Evolutionary conservation across 352 stramenopile genomes (phyloP).

Genomic region (Globisporangium spinosum): DNA sequence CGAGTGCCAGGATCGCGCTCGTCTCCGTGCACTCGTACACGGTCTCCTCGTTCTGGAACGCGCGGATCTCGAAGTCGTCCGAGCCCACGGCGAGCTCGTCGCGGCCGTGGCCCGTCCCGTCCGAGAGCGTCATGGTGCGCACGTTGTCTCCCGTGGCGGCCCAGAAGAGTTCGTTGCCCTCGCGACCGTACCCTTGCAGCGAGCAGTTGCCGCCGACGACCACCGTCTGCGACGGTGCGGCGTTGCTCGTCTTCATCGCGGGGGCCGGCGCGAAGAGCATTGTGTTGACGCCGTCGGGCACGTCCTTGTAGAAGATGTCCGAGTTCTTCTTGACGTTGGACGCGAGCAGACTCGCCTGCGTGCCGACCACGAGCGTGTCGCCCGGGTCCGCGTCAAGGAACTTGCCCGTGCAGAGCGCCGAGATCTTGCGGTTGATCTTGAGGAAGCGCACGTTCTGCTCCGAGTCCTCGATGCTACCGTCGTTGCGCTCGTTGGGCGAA

Average conservation of each 20-base stretch:
- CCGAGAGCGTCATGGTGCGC: conserved; percentile 67
- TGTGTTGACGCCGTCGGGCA: conserved; percentile 82
- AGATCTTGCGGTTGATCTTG: conserved; percentile 91
- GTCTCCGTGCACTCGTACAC: conserved; percentile 89
- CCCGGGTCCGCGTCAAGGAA: conserved; percentile 51
- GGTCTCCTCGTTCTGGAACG: conserved; percentile 88
- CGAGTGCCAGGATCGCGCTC: conserved; percentile 65
- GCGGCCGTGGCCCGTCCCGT: conserved; percentile 64
- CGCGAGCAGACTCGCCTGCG: conserved; percentile 85
- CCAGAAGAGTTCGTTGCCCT: conserved; percentile 87
- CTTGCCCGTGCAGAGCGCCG: conserved; percentile 68
- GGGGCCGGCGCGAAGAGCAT: conserved; percentile 70
- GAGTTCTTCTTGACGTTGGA: conserved; percentile 93
- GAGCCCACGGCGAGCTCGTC: conserved; percentile 86
- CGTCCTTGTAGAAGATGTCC: conserved; percentile 92
- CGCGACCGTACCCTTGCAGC: conserved; percentile 81
- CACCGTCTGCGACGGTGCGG: conserved; percentile 56
- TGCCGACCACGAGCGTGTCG: conserved; percentile 88
- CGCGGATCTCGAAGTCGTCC: conserved; percentile 90
- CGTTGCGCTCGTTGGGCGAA: conserved; percentile 74
- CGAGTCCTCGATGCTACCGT: conserved; percentile 34
- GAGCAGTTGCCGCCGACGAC: conserved; percentile 92
- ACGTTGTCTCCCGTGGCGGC: conserved; percentile 91
- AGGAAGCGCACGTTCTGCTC: conserved; percentile 79
- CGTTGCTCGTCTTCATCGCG: conserved; percentile 28